Base-by-base conservation (phyloP, 768 basidiomycete genomes). In the Dentipellis fragilis region DNA sequence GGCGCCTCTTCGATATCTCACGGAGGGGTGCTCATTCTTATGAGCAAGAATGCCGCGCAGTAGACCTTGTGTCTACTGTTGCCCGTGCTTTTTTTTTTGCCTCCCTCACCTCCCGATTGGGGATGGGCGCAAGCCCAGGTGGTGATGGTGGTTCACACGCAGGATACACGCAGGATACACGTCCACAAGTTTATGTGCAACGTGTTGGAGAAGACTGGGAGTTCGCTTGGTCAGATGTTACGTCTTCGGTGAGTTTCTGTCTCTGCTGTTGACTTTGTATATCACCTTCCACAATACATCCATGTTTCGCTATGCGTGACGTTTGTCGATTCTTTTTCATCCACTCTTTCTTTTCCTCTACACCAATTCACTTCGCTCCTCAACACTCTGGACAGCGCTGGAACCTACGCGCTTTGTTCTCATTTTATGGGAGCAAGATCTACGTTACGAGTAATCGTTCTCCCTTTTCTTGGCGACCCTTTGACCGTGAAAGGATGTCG, bases 301-400 rank as follows among this genome's bases (percentile, higher is more conserved):
- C 29, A 3, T 29, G 29, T 29, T 29, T 29, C 3, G 6, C 6
- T 6, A 29, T 29, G 29, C 6, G 29, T 29, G 29, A 29, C 29
- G 29, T 45, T n/a, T n/a, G 42, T 17, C 14, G 17, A 17, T n/a
- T 7, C 8, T 45, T 7, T 45, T 29, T 29, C 29, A 29, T 29
- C 29, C 29, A 29, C 29, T 6, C 29, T 47, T 2, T 51, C 12
- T 47, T 2, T 54, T 11, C 5, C 52, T 3, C 22, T 19, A 22
- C 29, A 29, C 29, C 29, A 19, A n/a, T 54, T 29, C 54, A 62
- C 10, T 40, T 53, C 67, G 93, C 92, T 95, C 90, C 80, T 80
- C 80, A 80, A 94, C 93, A 95, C 93, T 94, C 93, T 94, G 93
- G 85, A 80, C 83, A 81, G 79, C 85, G 85, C 83, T 74, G 63